Evolutionary conservation across 345 rosid species (phyloP), one percentile per base, ranked within the genome.

Genomic region (Camelina hispida): DNA sequence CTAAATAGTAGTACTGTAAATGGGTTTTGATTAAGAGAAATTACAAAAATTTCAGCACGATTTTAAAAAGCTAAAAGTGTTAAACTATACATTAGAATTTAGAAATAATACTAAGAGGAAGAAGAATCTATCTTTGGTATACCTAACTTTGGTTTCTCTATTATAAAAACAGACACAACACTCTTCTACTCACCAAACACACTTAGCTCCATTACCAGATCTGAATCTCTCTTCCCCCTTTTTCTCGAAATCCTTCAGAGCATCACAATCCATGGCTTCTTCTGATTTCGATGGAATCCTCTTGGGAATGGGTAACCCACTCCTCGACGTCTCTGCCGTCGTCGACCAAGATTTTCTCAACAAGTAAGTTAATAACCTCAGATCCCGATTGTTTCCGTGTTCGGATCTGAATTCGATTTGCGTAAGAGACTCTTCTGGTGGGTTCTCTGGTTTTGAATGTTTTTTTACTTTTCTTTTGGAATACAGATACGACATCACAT

Each of bases 221-320:
- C 80, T 70, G 40, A 34, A 70, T 55, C 75, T 75, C 75, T 75
- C 38, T 66, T 52, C 5, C 15, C 51, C 4, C 59, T 37, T n/a
- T 60, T 47, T 9, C 22, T 69, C 55, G n/a, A 32, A 76, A 51
- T 44, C 18, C 50, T 53, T 18, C 8, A 16, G 35, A 34, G 9
- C 37, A 37, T 44, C 81, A 71, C 50, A 79, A 72, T 58, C 65
- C 1, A 93, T 91, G 96, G 89, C 87, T 22, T 69, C 9, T 37
- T 77, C 76, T 66, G 76, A 77, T 71, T 71, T 71, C 84, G 87
- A 88, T 43, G 85, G 93, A 15, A 74, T 90, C 69, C 79, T 95
- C 3, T 12, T 96, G 73, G 98, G 99, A 3, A 93, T 96, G 96
- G 98, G 99, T 13, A 96, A 93, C 66, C 99, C 98, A n/a, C 98